These are phyloP conservation scores for Glycyrrhiza uralensis DNA, from an alignment of 306 rosid species.

Conservation along the genomic window DNA sequence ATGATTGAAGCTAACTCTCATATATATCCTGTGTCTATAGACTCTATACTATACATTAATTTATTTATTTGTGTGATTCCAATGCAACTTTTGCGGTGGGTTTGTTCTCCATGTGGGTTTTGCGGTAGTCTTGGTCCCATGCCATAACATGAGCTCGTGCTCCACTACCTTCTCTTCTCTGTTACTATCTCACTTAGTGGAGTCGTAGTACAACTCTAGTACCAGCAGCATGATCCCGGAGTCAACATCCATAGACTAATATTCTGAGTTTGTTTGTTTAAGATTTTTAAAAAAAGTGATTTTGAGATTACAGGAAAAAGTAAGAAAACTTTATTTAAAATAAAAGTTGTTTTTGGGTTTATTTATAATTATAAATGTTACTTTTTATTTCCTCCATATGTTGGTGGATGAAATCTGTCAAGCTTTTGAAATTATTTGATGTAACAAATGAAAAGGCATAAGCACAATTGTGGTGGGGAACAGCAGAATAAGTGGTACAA, in stretches of 20 bases:
- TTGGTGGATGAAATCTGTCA: no score
- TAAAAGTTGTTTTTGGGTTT: no score
- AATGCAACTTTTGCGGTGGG: conserved; percentile 29
- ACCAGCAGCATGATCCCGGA: conserved; percentile 9
- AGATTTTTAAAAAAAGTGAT: no score
- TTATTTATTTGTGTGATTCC: conserved; percentile 20
- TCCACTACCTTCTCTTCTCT: not conserved
- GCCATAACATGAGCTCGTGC: conserved; percentile 16
- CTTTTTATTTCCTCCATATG: no score
- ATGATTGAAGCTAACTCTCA: conserved; percentile 34
- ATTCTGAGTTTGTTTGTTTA: no score
- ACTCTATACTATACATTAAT: conserved; percentile 27
- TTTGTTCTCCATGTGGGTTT: conserved; percentile 27
- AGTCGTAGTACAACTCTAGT: conserved; percentile 27
- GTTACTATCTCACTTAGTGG: conserved; percentile 28
- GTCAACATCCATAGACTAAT: not conserved
- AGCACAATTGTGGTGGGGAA: no score
- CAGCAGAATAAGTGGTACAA: no score
- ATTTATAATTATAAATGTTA: no score
- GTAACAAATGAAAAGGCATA: no score
- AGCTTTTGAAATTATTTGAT: no score
- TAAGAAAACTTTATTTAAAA: no score
- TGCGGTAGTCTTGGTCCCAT: conserved; percentile 26
- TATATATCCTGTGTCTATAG: conserved; percentile 19
- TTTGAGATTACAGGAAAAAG: no score